Base-by-base conservation (phyloP, 2,329 filamentous ascomycete genomes). In the Talaromyces sp. region DNA sequence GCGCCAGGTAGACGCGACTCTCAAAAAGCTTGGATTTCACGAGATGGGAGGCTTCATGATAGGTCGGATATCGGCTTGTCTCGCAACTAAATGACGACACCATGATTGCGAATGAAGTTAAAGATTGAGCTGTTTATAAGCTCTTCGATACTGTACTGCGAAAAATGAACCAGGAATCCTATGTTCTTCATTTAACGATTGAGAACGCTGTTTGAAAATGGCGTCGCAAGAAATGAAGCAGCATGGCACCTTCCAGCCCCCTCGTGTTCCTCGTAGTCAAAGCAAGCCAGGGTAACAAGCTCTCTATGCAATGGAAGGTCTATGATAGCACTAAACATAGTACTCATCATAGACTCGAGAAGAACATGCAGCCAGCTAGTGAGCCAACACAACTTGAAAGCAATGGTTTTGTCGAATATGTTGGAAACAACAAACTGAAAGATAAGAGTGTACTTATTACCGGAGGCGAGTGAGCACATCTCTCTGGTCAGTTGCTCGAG, bases 371-470 rank as follows among this genome's bases (percentile, higher is more conserved):
- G 16, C 67, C 71, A 0, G 63, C 71, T 7, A 77, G 73, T 61
- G 74, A 76, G 66, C 60, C 73, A 7, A 74, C 72, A 4, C 75
- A 73, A 33, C 62, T 76, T 5, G 74, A 77, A 1, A 61, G 61
- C 6, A 69, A 63, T 0, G 61, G 62, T 0, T 73, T 75, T 23
- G 54, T 69, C 5, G 75, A 78, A 60, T 80, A 80, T 69, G 64
- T 71, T 25, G 81, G 81, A 0, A 80, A 80, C 1, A 77, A 76
- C 16, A 84, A 84, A 65, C 71, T 86, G 52, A 77, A 77, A 37
- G 79, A 77, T 7, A 79, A 77, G 68, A 84, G 83, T 46, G 81
- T 79, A 1, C 68, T 85, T 7, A 83, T 86, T 63, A 85, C 83
- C 0, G 83, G 83, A 2, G 83, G 83, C 67, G 83, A 85, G 81